Conservation (phyloP, 768 basidiomycete species). For the Suillus brevipes region DNA sequence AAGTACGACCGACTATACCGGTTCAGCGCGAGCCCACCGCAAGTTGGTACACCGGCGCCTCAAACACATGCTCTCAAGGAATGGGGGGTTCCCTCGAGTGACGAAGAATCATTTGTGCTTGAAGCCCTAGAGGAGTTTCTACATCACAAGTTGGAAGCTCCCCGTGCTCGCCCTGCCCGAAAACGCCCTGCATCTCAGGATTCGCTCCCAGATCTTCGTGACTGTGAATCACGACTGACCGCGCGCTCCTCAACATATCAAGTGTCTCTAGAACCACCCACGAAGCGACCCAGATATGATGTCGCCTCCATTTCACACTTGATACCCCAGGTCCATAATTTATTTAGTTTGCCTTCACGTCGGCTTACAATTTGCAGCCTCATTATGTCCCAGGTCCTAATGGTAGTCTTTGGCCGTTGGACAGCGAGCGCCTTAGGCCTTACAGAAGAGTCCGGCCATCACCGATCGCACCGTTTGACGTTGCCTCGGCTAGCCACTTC, state of each 20-base stretch:
- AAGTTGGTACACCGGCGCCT: not conserved
- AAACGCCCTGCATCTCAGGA: not conserved
- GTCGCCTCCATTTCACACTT: slow-evolving; percentile 35
- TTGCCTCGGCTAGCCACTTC: slow-evolving; percentile 33
- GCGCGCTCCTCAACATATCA: not conserved
- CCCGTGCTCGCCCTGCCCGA: not conserved
- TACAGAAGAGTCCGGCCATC: slow-evolving; percentile 39
- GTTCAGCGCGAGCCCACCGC: slow-evolving; percentile 24
- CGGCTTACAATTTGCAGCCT: slow-evolving; percentile 24
- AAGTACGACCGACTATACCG: slow-evolving; percentile 21
- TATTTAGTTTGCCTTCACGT: not conserved
- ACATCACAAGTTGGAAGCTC: not conserved
- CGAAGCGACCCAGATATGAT: slow-evolving; percentile 38
- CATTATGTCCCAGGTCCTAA: slow-evolving; percentile 22
- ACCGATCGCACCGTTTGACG: slow-evolving; percentile 36
- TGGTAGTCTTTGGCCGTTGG: slow-evolving; percentile 17
- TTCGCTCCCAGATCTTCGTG: not conserved
- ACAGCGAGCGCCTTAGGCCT: slow-evolving; percentile 24
- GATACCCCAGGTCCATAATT: slow-evolving; percentile 46
- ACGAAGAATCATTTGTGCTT: slow-evolving; percentile 38
- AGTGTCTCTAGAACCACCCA: slow-evolving; percentile 13
- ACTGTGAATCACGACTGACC: slow-evolving; percentile 9
- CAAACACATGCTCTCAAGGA: slow-evolving; percentile 27
- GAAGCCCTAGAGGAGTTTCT: slow-evolving; percentile 45
- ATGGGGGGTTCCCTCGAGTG: slow-evolving; percentile 40